Percentiles rank a stretch among this genome's conserved stretches.
These are phyloP conservation scores for Epichloe sylvatica DNA, from an alignment of 2,329 filamentous ascomycete genomes.

Conservation along the genomic window DNA sequence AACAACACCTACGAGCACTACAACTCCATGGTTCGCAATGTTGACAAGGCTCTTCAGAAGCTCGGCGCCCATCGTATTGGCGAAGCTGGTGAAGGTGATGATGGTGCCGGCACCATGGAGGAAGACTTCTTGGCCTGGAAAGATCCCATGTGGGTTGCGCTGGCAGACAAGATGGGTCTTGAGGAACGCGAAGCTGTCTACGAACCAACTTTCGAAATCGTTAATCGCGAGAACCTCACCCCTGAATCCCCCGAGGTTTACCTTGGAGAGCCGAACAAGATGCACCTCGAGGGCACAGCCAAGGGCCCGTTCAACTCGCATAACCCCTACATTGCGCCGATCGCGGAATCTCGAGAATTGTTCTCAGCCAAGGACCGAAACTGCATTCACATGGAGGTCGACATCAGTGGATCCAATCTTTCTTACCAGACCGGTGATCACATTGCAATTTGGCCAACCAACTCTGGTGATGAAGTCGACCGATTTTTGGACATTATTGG, in stretches of 20 bases:
- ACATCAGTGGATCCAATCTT: slow-evolving; percentile 77
- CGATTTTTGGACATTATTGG: slow-evolving; percentile 71
- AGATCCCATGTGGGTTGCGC: slow-evolving; percentile 91
- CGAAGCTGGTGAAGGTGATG: slow-evolving; percentile 84
- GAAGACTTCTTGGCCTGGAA: slow-evolving; percentile 99
- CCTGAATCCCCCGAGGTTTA: slow-evolving; percentile 74
- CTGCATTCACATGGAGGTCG: slow-evolving; percentile 92
- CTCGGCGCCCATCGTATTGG: slow-evolving; percentile 77
- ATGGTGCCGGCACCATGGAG: slow-evolving; percentile 98
- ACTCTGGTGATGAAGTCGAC: slow-evolving; percentile 83
- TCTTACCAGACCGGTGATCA: slow-evolving; percentile 95
- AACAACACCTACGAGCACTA: slow-evolving; percentile 99
- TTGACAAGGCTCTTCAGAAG: slow-evolving; percentile 67
- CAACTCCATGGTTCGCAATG: slow-evolving; percentile 93
- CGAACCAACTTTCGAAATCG: slow-evolving; percentile 78
- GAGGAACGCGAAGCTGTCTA: slow-evolving; percentile 95
- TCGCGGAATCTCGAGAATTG: slow-evolving; percentile 77
- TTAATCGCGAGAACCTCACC: slow-evolving; percentile 59
- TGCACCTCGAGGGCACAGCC: slow-evolving; percentile 71
- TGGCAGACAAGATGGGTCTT: slow-evolving; percentile 70
- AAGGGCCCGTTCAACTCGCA: slow-evolving; percentile 92
- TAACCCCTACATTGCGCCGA: slow-evolving; percentile 93
- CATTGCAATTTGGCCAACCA: slow-evolving; percentile 93
- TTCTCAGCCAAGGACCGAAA: slow-evolving; percentile 85
- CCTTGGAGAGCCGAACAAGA: slow-evolving; percentile 89